Base-by-base conservation (phyloP, 208 protist species). In the Trypanosoma scelopori region DNA sequence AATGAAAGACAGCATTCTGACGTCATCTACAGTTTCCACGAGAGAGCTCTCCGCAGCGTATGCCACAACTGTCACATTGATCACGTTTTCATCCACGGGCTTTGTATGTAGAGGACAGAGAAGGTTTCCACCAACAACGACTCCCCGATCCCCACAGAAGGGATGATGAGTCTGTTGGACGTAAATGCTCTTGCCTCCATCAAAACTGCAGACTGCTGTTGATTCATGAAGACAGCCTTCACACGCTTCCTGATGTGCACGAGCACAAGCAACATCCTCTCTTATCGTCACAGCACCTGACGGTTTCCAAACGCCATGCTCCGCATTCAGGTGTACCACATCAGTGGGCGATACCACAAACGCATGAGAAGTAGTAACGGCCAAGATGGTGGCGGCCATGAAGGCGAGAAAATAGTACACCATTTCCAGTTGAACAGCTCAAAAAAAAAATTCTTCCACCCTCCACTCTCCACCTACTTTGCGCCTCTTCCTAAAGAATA, bases 141-240 rank as follows among this genome's bases (percentile, higher is more conserved):
- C 69, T 27, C 84, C 84, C 16, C 61, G 59, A 22, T 70, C 52
- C 22, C 69, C 75, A 75, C 86, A 92, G 69, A 89, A 86, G 20
- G 69, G 62, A 47, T 72, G 55, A 7, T 64, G 58, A 5, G 63
- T 74, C 47, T 78, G 47, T 6, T 71, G 56, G 23, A 64, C 43
- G 0, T 65, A 69, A 28, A 89, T 76, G 32, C 27, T 78, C 9
- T 60, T 79, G 0, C 81, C 86, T 35, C 49, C 43, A 61, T 92
- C 86, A 47, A 82, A 84, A 12, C 74, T 85, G 62, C 82, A 92
- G 18, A 86, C 23, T 20, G 77, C 55, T 15, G 60, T 65, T 42
- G 68, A 22, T 47, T 73, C 51, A 50, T 72, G 65, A 6, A 43
- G 18, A 59, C 71, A 67, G 18, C 63, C 18, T 1, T 45, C 30